phyloP scores from a whole-genome alignment of 139 green algal species.

The Raphidocelis subcapitata region DNA sequence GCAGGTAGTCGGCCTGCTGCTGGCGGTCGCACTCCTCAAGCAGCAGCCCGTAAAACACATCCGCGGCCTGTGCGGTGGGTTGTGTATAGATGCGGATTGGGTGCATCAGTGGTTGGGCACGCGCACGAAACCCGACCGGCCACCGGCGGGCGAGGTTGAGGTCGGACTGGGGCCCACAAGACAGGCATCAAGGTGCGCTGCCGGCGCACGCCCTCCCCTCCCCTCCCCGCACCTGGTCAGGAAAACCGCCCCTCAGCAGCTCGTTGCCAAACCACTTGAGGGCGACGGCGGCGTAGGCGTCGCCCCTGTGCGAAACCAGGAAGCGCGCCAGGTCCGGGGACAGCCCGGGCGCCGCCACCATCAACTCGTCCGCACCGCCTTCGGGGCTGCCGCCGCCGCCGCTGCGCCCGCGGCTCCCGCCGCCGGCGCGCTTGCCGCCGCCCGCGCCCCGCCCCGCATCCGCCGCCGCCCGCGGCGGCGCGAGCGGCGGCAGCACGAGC shows the following conservation, averaged over 20 bases:
- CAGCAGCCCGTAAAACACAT: conserved; percentile 48
- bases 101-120: too few species aligned
- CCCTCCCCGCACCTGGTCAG: conserved; percentile 25
- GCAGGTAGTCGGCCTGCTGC: conserved; percentile 53
- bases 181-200: too few species aligned
- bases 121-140: not conserved
- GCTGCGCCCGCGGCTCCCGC: not conserved
- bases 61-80: conserved; percentile 21
- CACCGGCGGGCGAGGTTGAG: not conserved
- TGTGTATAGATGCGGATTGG: too few species aligned
- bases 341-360: conserved; percentile 39
- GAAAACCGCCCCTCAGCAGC: conserved; percentile 31
- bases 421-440: not conserved
- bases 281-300: conserved; percentile 38
- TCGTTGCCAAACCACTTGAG: conserved; percentile 50
- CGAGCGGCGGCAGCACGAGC: conserved; percentile 10
- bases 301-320: conserved; percentile 34
- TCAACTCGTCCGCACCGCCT: not conserved
- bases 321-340: conserved; percentile 39
- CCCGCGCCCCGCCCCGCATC: too few species aligned
- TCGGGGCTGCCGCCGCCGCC: not conserved
- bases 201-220: too few species aligned
- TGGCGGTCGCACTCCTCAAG: conserved; percentile 22
- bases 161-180: not conserved
- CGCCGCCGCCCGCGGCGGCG: not conserved